Conservation (phyloP, 2,329 filamentous ascomycete species). For the Fusarium sp. region DNA sequence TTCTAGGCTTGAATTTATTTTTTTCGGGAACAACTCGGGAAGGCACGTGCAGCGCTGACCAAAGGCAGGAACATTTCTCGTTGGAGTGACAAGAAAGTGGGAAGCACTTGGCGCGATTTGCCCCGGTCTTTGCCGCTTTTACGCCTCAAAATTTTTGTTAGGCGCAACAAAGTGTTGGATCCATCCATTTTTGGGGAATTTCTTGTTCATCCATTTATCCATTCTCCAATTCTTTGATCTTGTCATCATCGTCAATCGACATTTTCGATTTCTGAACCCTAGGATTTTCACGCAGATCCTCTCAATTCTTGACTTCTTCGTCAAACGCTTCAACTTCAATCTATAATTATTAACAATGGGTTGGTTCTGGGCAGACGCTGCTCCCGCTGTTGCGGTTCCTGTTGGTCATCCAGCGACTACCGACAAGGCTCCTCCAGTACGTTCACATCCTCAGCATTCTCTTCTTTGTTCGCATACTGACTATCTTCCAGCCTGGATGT, state of each 20-base stretch:
- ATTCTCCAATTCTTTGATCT: constrained; percentile 31
- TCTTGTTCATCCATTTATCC: constrained; percentile 30
- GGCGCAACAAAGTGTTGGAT: constrained; percentile 17
- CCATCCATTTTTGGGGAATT: constrained; percentile 23
- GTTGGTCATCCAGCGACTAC: constrained; percentile 49
- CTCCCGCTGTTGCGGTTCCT: constrained; percentile 51
- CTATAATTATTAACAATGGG: constrained; percentile 58
- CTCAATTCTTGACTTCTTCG: not conserved
- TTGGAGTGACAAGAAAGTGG: constrained; percentile 2
- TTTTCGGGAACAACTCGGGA: constrained; percentile 44
- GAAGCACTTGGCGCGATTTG: constrained; percentile 20
- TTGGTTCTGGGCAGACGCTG: constrained; percentile 71
- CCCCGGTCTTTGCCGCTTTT: constrained; percentile 28
- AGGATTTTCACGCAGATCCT: not conserved
- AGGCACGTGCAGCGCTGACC: constrained; percentile 33
- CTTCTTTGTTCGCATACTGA: constrained; percentile 31
- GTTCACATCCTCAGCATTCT: constrained; percentile 13
- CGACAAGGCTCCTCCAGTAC: constrained; percentile 50
- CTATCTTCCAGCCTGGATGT: constrained; percentile 59
- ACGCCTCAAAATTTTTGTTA: constrained; percentile 32
- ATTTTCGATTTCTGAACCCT: not conserved
- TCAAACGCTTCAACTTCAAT: not conserved
- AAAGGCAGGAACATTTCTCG: constrained; percentile 1
- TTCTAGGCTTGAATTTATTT: not conserved
- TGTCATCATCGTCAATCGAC: constrained; percentile 28